Conservation (phyloP, 306 rosid species). For the Psophocarpus tetragonolobus region DNA sequence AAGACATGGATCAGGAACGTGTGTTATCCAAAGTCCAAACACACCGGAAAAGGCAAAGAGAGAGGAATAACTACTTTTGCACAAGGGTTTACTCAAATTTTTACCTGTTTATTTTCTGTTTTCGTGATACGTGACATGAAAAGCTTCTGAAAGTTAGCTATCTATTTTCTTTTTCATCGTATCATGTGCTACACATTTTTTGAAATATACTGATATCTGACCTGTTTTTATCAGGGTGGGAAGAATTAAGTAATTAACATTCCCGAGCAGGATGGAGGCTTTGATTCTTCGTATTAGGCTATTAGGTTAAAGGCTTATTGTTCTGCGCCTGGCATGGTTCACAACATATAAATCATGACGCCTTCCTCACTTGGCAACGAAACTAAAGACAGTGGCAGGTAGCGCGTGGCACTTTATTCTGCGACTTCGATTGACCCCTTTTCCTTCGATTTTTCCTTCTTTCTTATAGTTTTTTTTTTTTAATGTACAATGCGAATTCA, state of each 20-base stretch:
- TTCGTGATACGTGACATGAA: neutral
- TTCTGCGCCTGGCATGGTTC: constrained; percentile 37
- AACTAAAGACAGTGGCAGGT: constrained; percentile 30
- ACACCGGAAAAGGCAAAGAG: too few species aligned
- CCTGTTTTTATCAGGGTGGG: constrained; percentile 43
- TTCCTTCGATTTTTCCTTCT: neutral
- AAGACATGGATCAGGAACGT: too few species aligned
- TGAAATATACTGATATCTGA: constrained; percentile 9
- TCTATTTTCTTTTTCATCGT: neutral
- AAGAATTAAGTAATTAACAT: constrained; percentile 27
- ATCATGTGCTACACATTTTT: neutral
- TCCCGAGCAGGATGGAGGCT: constrained; percentile 20
- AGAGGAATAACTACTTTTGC: constrained; percentile 3
- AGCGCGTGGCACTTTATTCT: constrained; percentile 30
- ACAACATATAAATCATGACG: constrained; percentile 24
- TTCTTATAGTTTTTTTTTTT: neutral
- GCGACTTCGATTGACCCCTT: constrained; percentile 32
- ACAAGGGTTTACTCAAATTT: neutral
- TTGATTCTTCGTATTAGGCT: constrained; percentile 27
- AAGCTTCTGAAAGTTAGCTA: neutral
- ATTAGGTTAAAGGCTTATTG: constrained; percentile 28
- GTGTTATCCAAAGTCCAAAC: too few species aligned
- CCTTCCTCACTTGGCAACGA: constrained; percentile 28
- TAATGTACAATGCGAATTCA: constrained; percentile 34
- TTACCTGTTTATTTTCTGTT: neutral